Conservation (phyloP, 2,329 filamentous ascomycete species). For the Metarhizium sp. region DNA sequence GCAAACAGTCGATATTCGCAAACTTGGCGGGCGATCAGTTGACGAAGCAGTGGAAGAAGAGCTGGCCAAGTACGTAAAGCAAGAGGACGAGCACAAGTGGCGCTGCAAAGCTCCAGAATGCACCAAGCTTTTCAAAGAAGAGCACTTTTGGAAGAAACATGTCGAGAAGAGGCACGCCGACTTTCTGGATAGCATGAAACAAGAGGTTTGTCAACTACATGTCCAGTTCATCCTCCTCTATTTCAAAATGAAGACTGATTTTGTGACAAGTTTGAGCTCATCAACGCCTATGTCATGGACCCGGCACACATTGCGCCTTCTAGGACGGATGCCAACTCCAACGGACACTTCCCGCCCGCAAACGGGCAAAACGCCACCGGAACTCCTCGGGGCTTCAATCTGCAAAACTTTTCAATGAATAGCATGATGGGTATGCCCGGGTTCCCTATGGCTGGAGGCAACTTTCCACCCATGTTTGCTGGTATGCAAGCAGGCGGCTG, state of each 20-base stretch:
- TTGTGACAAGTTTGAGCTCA: slow-evolving; percentile 65
- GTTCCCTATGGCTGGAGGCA: slow-evolving; percentile 42
- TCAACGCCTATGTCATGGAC: slow-evolving; percentile 91
- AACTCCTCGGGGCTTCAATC: slow-evolving; percentile 85
- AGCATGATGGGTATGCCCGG: slow-evolving; percentile 50
- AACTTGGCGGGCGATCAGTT: slow-evolving; percentile 78
- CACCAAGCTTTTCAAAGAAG: slow-evolving; percentile 93
- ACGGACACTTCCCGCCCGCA: slow-evolving; percentile 83
- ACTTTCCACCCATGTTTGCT: slow-evolving; percentile 47
- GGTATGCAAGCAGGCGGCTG: slow-evolving; percentile 39
- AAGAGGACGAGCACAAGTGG: slow-evolving; percentile 96
- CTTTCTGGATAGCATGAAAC: slow-evolving; percentile 71
- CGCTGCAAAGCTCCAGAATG: slow-evolving; percentile 95
- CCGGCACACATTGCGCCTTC: slow-evolving; percentile 91
- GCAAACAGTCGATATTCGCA: slow-evolving; percentile 75
- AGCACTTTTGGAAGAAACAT: slow-evolving; percentile 96
- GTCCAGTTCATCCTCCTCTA: slow-evolving; percentile 67
- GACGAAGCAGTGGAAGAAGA: slow-evolving; percentile 86
- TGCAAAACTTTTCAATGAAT: slow-evolving; percentile 60
- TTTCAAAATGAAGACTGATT: slow-evolving; percentile 8
- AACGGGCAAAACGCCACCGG: slow-evolving; percentile 69
- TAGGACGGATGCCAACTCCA: slow-evolving; percentile 86
- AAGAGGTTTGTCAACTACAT: slow-evolving; percentile 73
- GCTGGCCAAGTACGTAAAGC: slow-evolving; percentile 79
- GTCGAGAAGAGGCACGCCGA: slow-evolving; percentile 91